These are phyloP conservation scores for Sugiyamaella marilandica DNA, from an alignment of 805 yeast genomes.

Conservation along the genomic window DNA sequence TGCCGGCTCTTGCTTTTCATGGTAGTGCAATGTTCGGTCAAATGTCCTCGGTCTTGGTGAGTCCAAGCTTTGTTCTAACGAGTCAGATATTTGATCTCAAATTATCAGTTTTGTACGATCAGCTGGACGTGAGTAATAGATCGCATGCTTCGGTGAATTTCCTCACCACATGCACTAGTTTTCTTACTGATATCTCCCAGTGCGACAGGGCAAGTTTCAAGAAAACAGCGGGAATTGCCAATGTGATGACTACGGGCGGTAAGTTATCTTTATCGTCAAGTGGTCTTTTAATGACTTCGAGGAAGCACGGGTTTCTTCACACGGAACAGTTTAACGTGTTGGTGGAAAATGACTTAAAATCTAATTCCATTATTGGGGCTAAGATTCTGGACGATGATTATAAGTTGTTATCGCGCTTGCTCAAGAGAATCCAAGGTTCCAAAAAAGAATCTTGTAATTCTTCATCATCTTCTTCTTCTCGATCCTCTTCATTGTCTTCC, in stretches of 20 bases:
- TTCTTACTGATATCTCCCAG: not conserved
- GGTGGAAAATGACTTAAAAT: not conserved
- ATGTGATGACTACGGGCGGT: not conserved
- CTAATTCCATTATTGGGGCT: not conserved
- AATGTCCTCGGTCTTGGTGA: not conserved
- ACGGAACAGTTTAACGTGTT: constrained; percentile 5
- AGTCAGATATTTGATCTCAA: not conserved
- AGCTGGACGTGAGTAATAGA: not conserved
- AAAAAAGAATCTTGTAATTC: too few species aligned
- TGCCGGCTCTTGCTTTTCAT: not conserved
- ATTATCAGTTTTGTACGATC: constrained; percentile 2
- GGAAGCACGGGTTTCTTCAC: not conserved
- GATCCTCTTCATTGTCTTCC: too few species aligned
- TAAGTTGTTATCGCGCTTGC: not conserved
- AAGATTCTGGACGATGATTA: constrained; percentile 1
- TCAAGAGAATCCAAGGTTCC: not conserved
- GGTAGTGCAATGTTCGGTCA: constrained; percentile 3
- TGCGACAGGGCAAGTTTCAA: not conserved
- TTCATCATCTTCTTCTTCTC: too few species aligned
- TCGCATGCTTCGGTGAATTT: not conserved
- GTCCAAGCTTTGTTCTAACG: not conserved
- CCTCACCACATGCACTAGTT: not conserved
- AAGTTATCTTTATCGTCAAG: not conserved
- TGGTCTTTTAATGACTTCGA: not conserved
- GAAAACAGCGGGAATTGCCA: not conserved